Base-by-base conservation (phyloP, 495 filamentous ascomycete genomes). In the Penicillium macrosclerotiorum region DNA sequence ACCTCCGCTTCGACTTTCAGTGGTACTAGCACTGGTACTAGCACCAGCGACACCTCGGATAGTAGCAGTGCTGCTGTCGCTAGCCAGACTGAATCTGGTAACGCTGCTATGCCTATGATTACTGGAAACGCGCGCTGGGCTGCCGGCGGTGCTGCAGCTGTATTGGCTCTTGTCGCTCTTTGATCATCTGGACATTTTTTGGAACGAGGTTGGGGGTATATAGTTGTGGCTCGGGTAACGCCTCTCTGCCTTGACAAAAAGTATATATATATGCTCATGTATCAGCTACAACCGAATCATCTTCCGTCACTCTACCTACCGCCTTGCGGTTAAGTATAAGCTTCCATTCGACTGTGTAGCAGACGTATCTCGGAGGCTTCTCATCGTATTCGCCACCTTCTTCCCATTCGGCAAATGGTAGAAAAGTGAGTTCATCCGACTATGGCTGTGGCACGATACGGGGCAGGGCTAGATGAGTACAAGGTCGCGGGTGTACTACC, bases 81-180 rank as follows among this genome's bases (percentile, higher is more conserved):
- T 5, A 54, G 33, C 27, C 12, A 36, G 16, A 44, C 40, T 24
- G 25, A 33, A 24, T 40, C 40, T 23, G 14, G 22, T n/a, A 54
- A 54, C 12, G 51, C 51, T 14, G 51, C 51, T 31, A 35, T 51
- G 47, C 52, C 47, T 1, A 42, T 46, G 41, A 38, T 54, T 4
- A 54, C 47, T 39, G 52, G 42, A n/a, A 45, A 51, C 22, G 41
- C 41, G 5, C 42, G 47, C 27, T 54, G 47, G 52, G 33, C 44
- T 25, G 52, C 38, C 38, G 47, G 52, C 3, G 52, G 52, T 34
- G 46, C 48, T 33, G 52, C 52, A 3, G 51, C 46, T 29, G 52
- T 47, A 12, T 14, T 49, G 31, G 47, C 39, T n/a, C 16, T 49
- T 30, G 38, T n/a, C 14, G 37, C 24, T n/a, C n/a, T n/a, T n/a